Base-by-base conservation (phyloP, 192 early-diverging fungal species). In the Backusella macrospora region DNA sequence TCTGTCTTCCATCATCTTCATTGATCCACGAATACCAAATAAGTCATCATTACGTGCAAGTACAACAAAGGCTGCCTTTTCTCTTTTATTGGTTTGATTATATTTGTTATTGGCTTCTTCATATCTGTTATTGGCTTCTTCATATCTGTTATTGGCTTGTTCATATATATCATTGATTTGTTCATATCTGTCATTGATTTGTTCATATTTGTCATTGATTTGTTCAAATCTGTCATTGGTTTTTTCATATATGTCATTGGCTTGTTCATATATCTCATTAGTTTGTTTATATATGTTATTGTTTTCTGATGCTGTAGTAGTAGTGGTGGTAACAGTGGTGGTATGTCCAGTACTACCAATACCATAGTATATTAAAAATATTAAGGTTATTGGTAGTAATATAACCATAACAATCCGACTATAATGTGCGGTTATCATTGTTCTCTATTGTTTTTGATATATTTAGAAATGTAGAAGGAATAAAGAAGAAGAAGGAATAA, bases 1-100 rank as follows among this genome's bases (percentile, higher is more conserved):
- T 26, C 93, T 82, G 72, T 92, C 89, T 77, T 96, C 93, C 44
- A 95, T 76, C 72, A 92, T 86, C 65, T 74, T 80, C 71, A 96
- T 84, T 0, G 92, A 78, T 9, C 76, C 63, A 1, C 80, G 73
- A 65, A 92, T 79, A 13, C 82, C 90, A 29, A 84, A 71, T 26
- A 93, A 72, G 43, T 96, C 92, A 5, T 70, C 74, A 47, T 96
- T 93, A 13, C 91, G 84, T 21, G 92, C 90, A 4, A 96, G 79
- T 43, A 96, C 86, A 34, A 95, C 89, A 82, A 95, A 92, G 3
- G 85, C 88, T 21, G 88, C 92, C 29, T 90, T 91, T 38, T 76
- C 76, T 29, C 65, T 65, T 4, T 59, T 63, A 10, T n/a, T 49
- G 23, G 63, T 74, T 5, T 47, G 65, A 5, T 12, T 29, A 10